Evolutionary conservation across 2,329 filamentous ascomycete genomes (phyloP).

Genomic region (Dactylellina haptotyla): DNA sequence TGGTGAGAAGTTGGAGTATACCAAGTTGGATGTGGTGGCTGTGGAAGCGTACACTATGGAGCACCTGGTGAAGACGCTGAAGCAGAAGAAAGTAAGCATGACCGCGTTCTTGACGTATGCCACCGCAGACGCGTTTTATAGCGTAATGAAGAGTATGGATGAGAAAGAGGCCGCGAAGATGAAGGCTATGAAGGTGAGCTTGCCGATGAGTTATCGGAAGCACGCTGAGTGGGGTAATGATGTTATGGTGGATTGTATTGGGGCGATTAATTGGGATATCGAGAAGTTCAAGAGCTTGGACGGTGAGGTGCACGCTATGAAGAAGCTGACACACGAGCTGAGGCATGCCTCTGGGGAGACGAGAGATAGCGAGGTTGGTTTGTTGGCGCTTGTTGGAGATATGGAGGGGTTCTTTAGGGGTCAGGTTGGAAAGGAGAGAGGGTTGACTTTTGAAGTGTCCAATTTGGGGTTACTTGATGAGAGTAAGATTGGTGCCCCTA

Average conservation of each 20-base stretch:
- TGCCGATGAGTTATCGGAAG: conserved; percentile 43
- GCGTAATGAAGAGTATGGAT: background rate
- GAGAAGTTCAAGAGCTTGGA: conserved; percentile 63
- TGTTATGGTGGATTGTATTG: conserved; percentile 59
- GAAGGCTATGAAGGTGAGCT: conserved; percentile 31
- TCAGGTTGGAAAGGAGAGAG: conserved; percentile 63
- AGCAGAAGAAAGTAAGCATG: conserved; percentile 24
- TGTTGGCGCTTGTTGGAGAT: conserved; percentile 64
- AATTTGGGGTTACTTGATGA: conserved; percentile 66
- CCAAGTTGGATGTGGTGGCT: background rate
- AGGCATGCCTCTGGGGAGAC: conserved; percentile 60
- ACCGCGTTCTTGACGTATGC: conserved; percentile 39
- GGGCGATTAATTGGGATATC: conserved; percentile 59
- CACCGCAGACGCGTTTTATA: conserved; percentile 7
- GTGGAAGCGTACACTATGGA: conserved; percentile 13
- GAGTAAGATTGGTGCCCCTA: background rate
- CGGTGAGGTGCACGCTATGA: conserved; percentile 33
- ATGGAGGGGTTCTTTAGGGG: conserved; percentile 62
- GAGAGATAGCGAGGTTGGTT: conserved; percentile 61
- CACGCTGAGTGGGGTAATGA: conserved; percentile 39
- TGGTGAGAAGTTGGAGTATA: conserved; percentile 2
- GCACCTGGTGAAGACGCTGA: background rate
- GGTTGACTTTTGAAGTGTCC: conserved; percentile 66
- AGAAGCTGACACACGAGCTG: conserved; percentile 53
- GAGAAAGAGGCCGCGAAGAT: conserved; percentile 28